Evolutionary conservation across 352 stramenopile genomes (phyloP), one percentile per base, ranked within the genome.

Genomic region (Aphanomyces invadans): DNA sequence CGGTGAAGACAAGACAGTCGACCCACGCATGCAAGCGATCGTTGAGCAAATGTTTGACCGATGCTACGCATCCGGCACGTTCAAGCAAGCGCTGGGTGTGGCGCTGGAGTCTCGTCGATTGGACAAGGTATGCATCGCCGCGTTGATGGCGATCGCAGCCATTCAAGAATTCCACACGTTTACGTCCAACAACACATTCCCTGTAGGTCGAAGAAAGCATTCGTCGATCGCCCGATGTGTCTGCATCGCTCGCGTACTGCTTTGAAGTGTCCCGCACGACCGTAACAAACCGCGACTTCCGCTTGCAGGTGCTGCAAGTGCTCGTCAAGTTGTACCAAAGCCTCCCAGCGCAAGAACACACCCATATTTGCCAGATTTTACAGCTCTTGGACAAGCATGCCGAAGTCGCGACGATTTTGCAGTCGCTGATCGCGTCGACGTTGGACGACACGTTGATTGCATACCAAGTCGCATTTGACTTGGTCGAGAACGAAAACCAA

Each of bases 391-490:
- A 90, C 74, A 86, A 93, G 55, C 74, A 90, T 63, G 57, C 74
- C 21, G 84, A 95, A 69, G 87, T 94, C 25, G 73, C 75, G 1
- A 48, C 42, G 11, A 49, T 80, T 17, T 48, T 78, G 23, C 23
- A 66, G 15, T 44, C 53, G 29, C 66, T 78, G 4, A 61, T 71
- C 12, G 65, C 74, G 10, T 82, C 86, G 23, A 87, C 86, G 46
- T 73, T 98, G 21, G 80, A 90, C 36, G 75, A 91, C 65, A 81
- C 73, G 33, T 81, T 99, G 33, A 69, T 98, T 32, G 97, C 95
- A 26, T 98, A 97, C 73, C 97, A 99, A 72, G 85, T 99, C 15
- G 97, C 92, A 23, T 99, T 99, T 72, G 95, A 99, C 77, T 69
- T 99, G 7, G 87, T 96, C 15, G 96, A 99, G 75, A 98, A 95